Evolutionary conservation across 2,329 filamentous ascomycete species (phyloP).

Genomic region (Parastagonospora avenae): DNA sequence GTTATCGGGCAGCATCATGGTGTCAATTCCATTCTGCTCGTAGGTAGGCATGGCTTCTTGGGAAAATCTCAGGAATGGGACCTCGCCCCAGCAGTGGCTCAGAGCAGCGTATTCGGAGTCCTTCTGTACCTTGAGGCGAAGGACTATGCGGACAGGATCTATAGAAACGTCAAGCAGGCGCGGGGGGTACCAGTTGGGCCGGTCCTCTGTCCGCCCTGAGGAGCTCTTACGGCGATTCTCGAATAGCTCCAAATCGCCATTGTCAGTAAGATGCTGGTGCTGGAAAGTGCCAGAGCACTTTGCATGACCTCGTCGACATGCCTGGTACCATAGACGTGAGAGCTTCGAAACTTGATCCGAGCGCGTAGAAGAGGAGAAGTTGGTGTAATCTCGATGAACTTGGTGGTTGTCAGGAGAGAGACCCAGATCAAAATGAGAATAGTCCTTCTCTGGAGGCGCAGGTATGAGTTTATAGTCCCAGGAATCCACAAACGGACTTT

Average conservation of each 20-base stretch:
- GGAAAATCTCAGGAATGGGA: not conserved
- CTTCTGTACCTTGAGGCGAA: not conserved
- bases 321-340: not conserved
- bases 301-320: not conserved
- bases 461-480: too few relatives aligned
- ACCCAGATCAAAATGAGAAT: not conserved
- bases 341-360: not conserved
- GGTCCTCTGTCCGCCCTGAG: not conserved
- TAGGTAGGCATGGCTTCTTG: not conserved
- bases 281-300: not conserved
- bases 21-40: not conserved
- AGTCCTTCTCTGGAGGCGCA: not conserved
- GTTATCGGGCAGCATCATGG: not conserved
- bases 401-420: too few relatives aligned
- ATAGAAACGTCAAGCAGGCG: not conserved
- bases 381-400: not conserved
- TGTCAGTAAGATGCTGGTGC: too few relatives aligned
- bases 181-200: not conserved
- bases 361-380: not conserved
- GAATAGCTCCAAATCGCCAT: too few relatives aligned
- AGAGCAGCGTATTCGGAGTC: constrained; percentile 5
- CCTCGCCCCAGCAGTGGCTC: constrained; percentile 18
- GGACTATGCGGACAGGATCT: not conserved
- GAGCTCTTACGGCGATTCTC: not conserved
- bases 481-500: too few relatives aligned